Base-by-base conservation (phyloP, 2,329 filamentous ascomycete species). In the Fusarium newnesense region DNA sequence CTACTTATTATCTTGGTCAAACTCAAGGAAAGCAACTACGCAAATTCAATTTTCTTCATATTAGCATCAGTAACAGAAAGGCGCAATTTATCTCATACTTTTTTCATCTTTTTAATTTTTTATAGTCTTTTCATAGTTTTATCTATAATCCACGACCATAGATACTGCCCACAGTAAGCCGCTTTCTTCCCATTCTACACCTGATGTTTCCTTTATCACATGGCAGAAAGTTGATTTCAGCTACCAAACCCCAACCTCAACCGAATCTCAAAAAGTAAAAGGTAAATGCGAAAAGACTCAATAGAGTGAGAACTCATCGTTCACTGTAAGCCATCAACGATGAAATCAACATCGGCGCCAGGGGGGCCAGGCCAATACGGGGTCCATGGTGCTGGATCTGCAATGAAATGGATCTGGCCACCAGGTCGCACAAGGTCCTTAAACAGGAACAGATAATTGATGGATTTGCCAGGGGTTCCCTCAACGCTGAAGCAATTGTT, bases 401-500 rank as follows among this genome's bases (percentile, higher is more conserved):
- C 21, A 19, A 64, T 36, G 6, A 61, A 61, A 64, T 61, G 56
- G 12, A 64, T 61, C 5, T 52, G 56, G 7, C 61, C 56, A 7
- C 56, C 56, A 7, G 61, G 61, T 34, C 56, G 18, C 13, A 61
- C 12, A 16, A 39, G 42, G 2, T 39, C 24, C 26, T 61, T 64
- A 13, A 64, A 36, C 12, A 64, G 2, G 19, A 19, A 32, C 5
- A 64, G 24, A n/a, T 15, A 40, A n/a, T 26, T 40, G 10, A 18
- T 12, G 4, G 24, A 7, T 28, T 4, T 12, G 4, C 11, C 8
- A 13, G 9, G 7, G 4, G 7, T 26, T 6, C 9, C 13, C 13
- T 24, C 16, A 19, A 19, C 19, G 3, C 11, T 19, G n/a, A 13
- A 13, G 4, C 3, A 2, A 50, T 3, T 1, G 16, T 50, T 24